Percentiles rank a stretch among this genome's conserved stretches.
Conservation (phyloP, 495 filamentous ascomycete genomes). For the Penicillium arizonense region DNA sequence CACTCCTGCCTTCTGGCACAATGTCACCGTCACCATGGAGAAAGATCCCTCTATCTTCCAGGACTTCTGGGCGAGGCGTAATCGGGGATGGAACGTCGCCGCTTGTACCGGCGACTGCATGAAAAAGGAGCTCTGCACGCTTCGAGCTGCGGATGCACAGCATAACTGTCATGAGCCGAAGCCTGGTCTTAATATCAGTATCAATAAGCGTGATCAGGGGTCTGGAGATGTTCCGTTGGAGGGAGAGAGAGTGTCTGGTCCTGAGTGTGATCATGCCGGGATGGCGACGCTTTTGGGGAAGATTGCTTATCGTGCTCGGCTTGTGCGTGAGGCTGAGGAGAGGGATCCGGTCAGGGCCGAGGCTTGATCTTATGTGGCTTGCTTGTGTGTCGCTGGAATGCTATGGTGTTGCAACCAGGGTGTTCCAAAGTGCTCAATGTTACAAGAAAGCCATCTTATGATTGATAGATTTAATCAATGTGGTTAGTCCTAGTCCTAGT, state of each 20-base stretch:
- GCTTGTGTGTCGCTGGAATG: too few species aligned
- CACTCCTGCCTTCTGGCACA: slow-evolving; percentile 58
- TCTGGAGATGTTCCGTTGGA: neutral
- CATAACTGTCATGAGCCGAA: slow-evolving; percentile 25
- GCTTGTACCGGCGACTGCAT: slow-evolving; percentile 36
- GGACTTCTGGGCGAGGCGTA: slow-evolving; percentile 35
- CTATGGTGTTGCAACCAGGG: too few species aligned
- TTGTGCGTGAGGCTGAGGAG: slow-evolving; percentile 1
- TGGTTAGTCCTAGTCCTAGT: too few species aligned
- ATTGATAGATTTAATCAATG: too few species aligned
- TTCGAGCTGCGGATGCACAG: slow-evolving; percentile 40
- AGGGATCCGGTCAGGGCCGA: neutral
- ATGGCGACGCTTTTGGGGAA: slow-evolving; percentile 22
- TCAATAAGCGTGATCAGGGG: slow-evolving; percentile 15
- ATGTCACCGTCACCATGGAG: slow-evolving; percentile 48
- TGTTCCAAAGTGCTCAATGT: too few species aligned
- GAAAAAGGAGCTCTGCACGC: slow-evolving; percentile 36
- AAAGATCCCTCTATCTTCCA: slow-evolving; percentile 33
- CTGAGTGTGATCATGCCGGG: slow-evolving; percentile 27
- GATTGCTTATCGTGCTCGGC: slow-evolving; percentile 13
- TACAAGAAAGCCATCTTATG: too few species aligned
- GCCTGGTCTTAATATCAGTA: slow-evolving; percentile 23
- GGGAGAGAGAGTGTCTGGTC: neutral
- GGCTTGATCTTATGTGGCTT: neutral
- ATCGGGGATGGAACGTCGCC: slow-evolving; percentile 32